phyloP scores from a whole-genome alignment of 2,329 filamentous ascomycete species.

The Didymosphaeria variabile region DNA sequence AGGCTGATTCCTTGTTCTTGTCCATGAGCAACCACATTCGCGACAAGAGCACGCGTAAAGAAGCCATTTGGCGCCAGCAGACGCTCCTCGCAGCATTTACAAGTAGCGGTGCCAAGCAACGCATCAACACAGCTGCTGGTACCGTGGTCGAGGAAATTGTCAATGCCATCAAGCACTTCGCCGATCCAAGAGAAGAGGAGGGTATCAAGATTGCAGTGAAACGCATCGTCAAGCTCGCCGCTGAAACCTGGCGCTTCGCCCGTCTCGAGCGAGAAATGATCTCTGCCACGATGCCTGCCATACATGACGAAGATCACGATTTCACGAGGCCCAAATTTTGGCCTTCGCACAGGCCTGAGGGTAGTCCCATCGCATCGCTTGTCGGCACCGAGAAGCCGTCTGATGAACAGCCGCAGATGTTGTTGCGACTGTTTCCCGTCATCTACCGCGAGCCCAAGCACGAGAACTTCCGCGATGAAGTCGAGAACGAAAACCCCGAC shows the following conservation, averaged over 20 bases:
- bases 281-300: conserved; percentile 58
- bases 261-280: conserved; percentile 66
- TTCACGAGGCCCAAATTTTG: conserved; percentile 45
- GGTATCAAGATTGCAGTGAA: conserved; percentile 61
- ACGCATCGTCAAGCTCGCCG: conserved; percentile 65
- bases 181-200: conserved; percentile 61
- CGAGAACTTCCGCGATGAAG: conserved; percentile 46
- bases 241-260: conserved; percentile 67
- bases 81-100: conserved; percentile 67
- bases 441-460: conserved; percentile 63
- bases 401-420: conserved; percentile 52
- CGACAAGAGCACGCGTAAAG: conserved; percentile 64
- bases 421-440: conserved; percentile 62
- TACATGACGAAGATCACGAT: conserved; percentile 44
- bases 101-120: conserved; percentile 64
- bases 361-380: conserved; percentile 39
- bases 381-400: conserved; percentile 32
- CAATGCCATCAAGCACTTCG: conserved; percentile 62
- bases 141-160: conserved; percentile 67
- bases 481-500: conserved; percentile 54
- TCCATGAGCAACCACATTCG: conserved; percentile 65
- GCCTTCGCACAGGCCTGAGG: conserved; percentile 47
- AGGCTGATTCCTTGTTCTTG: conserved; percentile 64
- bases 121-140: conserved; percentile 64
- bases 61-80: conserved; percentile 67